Evolutionary conservation across 495 filamentous ascomycete genomes (phyloP).

Genomic region (Talaromyces liani): DNA sequence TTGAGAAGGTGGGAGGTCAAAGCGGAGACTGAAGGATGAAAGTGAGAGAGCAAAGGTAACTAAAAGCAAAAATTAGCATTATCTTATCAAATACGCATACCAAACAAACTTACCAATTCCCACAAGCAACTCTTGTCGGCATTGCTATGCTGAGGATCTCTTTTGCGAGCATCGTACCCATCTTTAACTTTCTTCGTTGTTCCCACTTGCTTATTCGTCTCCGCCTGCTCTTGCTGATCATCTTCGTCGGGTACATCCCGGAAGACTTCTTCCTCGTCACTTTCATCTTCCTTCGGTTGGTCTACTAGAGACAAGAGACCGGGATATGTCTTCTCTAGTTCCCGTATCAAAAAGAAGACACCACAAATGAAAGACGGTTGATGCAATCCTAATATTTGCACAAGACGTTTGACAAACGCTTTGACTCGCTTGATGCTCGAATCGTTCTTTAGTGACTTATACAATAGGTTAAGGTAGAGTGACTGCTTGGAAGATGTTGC

Average conservation of each 20-base stretch:
- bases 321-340: slow-evolving; percentile 68
- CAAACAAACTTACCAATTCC: slow-evolving; percentile 59
- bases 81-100: background rate
- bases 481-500: slow-evolving; percentile 89
- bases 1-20: slow-evolving; percentile 65
- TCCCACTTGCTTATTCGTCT: slow-evolving; percentile 19
- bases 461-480: slow-evolving; percentile 87
- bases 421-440: slow-evolving; percentile 82
- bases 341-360: slow-evolving; percentile 76
- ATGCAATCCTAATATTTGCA: slow-evolving; percentile 80
- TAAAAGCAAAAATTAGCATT: slow-evolving; percentile 14
- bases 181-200: slow-evolving; percentile 18
- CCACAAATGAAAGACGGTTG: slow-evolving; percentile 90
- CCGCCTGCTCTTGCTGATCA: slow-evolving; percentile 15
- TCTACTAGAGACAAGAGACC: slow-evolving; percentile 66
- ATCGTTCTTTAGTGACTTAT: slow-evolving; percentile 78
- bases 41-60: slow-evolving; percentile 72
- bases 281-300: slow-evolving; percentile 58
- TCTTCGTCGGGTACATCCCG: slow-evolving; percentile 57
- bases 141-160: slow-evolving; percentile 84
- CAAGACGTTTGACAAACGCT: slow-evolving; percentile 86
- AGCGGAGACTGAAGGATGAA: slow-evolving; percentile 90
- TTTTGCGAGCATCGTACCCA: slow-evolving; percentile 78
- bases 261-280: slow-evolving; percentile 68
- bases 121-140: slow-evolving; percentile 86